Percentiles rank a stretch among this genome's conserved stretches.
These are phyloP conservation scores for Xylaria bambusicola DNA, from an alignment of 495 filamentous ascomycete genomes.

Conservation along the genomic window DNA sequence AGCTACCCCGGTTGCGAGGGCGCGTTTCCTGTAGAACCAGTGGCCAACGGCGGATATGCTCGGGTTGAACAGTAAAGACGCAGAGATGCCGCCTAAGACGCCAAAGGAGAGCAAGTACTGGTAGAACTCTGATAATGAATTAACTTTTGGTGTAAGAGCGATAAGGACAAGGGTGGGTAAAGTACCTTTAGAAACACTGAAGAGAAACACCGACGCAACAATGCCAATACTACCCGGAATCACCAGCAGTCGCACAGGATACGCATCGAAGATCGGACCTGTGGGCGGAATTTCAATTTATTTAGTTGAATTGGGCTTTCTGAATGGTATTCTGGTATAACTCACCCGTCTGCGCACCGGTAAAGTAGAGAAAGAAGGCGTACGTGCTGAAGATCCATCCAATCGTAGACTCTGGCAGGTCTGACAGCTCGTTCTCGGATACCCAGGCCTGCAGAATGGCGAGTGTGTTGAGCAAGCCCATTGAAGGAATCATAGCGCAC, in stretches of 20 bases:
- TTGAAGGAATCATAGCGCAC: conserved; percentile 63
- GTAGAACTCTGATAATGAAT: conserved; percentile 57
- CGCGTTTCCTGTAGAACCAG: conserved; percentile 63
- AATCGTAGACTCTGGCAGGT: conserved; percentile 56
- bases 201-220: conserved; percentile 56
- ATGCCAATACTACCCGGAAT: conserved; percentile 53
- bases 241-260: conserved; percentile 57
- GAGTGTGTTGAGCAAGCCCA: conserved; percentile 64
- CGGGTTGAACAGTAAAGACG: conserved; percentile 61
- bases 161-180: background rate
- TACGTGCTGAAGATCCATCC: conserved; percentile 68
- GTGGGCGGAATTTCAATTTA: background rate
- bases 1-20: conserved; percentile 65
- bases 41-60: conserved; percentile 62
- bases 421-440: conserved; percentile 57
- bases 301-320: background rate
- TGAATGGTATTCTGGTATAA: background rate
- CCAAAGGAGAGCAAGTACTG: conserved; percentile 66
- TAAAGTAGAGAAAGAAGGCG: conserved; percentile 63
- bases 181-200: conserved; percentile 49
- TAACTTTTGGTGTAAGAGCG: conserved; percentile 15
- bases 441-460: conserved; percentile 67
- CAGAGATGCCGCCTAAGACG: conserved; percentile 56
- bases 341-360: conserved; percentile 60
- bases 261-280: conserved; percentile 65